Evolutionary conservation across 192 early-diverging fungal genomes (phyloP).

Genomic region (Geranomyces variabilis): DNA sequence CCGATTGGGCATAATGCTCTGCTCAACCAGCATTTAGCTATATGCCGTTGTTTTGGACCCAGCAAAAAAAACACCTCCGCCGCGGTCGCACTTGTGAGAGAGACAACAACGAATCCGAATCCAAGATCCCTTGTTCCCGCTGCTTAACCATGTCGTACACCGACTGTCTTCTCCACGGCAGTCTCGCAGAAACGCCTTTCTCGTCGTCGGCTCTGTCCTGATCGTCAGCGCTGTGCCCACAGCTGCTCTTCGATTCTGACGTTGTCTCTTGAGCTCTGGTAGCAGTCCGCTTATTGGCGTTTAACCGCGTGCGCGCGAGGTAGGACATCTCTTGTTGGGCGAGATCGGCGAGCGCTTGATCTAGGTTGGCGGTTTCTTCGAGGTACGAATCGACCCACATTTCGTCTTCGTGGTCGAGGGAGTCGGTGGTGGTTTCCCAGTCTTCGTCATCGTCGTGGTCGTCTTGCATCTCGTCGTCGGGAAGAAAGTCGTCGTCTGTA

Average conservation of each 20-base stretch:
- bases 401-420: constrained; percentile 26
- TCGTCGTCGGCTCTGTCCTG: not conserved
- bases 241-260: not conserved
- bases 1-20: constrained; percentile 24
- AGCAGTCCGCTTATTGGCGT: not conserved
- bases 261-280: not conserved
- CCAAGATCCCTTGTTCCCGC: constrained; percentile 24
- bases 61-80: too few relatives aligned
- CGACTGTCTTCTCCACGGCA: constrained; percentile 9
- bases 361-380: not conserved
- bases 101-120: constrained; percentile 24
- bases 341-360: not conserved
- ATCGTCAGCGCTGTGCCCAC: not conserved
- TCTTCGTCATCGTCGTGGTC: constrained; percentile 25
- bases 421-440: constrained; percentile 32
- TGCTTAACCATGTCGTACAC: constrained; percentile 16
- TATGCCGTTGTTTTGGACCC: not conserved
- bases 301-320: not conserved
- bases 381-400: not conserved
- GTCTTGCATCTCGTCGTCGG: not conserved
- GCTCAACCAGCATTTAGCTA: not conserved
- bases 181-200: not conserved
- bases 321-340: not conserved
- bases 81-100: constrained; percentile 27
- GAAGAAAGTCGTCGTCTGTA: not conserved